Evolutionary conservation across 495 filamentous ascomycete genomes (phyloP), one percentile per base, ranked within the genome.

Genomic region (Schizothecium vesticola): DNA sequence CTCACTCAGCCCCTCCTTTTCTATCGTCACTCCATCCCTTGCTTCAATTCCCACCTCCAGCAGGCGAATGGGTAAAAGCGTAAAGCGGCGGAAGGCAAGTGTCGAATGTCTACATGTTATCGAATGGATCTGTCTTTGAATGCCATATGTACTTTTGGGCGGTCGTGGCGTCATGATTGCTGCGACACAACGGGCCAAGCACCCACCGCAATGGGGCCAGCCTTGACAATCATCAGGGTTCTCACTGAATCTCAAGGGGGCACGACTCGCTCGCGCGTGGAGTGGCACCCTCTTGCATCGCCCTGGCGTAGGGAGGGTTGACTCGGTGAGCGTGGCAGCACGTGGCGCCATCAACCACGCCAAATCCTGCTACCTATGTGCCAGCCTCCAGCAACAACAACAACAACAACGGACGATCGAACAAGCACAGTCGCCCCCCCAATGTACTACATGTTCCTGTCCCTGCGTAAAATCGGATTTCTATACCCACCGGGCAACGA

Each of bases 151-250:
- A 43, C 13, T 43, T 43, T 16, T 10, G 10, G 31, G 11, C 6
- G 36, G 36, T 43, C 31, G 31, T 43, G 13, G 13, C 16, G 5
- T 43, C 36, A 3, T 43, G 36, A 16, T 43, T 43, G 43, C 66
- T 63, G 66, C 63, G 59, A 57, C 43, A 36, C 59, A 31, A 31
- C 19, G n/a, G 36, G 64, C 59, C 31, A 13, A 33, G 31, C 31
- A 33, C 12, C 31, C 13, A 13, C 31, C 31, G 11, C 13, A 33
- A n/a, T n/a, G n/a, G n/a, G n/a, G n/a, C n/a, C 57, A 60, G 58
- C 24, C 59, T 19, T n/a, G 25, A 31, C 59, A 61, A 31, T 61
- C 60, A 61, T 61, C 60, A 61, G 60, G 60, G 60, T 61, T 61
- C 60, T 61, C 60, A 61, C 10, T 31, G 19, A 16, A 61, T 31